Evolutionary conservation across 2,329 filamentous ascomycete genomes (phyloP), one percentile per base, ranked within the genome.

Genomic region (Aspergillus bombycis): DNA sequence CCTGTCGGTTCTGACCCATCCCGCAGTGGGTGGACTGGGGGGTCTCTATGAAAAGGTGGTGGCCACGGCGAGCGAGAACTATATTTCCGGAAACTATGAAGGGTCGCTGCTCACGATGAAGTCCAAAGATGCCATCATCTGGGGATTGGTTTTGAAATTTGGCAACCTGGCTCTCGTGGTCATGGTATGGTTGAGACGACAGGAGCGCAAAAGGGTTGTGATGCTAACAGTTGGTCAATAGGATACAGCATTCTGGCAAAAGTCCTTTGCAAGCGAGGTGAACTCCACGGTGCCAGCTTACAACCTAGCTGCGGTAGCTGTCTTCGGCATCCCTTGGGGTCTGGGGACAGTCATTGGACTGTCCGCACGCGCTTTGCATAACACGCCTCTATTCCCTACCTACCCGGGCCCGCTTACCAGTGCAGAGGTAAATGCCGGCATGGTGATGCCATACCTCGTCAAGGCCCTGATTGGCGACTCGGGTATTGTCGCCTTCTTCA

Each of bases 181-280:
- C 6, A 84, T 85, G 81, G 79, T 75, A 70, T 63, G 69, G 28
- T 32, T 30, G 12, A 36, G 26, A 6, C 9, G 7, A 7, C 11
- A 9, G 26, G 2, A 16, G 14, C 9, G n/a, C 7, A 48, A 8
- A 23, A 19, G 5, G 4, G 19, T 3, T 1, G 21, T 3, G 14
- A 14, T 26, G 46, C 46, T 50, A 28, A 50, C 26, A 30, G 10
- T 8, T 28, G 8, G 14, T n/a, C 46, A 30, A 30, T 50, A 50
- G 72, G 80, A 85, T 65, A 85, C 82, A 4, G 82, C 79, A 1
- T 85, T 85, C 70, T 85, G 82, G 81, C 82, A 84, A 61, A 85
- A 85, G 71, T 80, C 79, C 0, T 85, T 85, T 64, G 82, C 82
- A 1, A 78, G 80, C 1, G 80, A 83, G 61, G 79, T 83, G 0